Evolutionary conservation across 768 basidiomycete genomes (phyloP), one percentile per base, ranked within the genome.

Genomic region (Lactifluus echinatus): DNA sequence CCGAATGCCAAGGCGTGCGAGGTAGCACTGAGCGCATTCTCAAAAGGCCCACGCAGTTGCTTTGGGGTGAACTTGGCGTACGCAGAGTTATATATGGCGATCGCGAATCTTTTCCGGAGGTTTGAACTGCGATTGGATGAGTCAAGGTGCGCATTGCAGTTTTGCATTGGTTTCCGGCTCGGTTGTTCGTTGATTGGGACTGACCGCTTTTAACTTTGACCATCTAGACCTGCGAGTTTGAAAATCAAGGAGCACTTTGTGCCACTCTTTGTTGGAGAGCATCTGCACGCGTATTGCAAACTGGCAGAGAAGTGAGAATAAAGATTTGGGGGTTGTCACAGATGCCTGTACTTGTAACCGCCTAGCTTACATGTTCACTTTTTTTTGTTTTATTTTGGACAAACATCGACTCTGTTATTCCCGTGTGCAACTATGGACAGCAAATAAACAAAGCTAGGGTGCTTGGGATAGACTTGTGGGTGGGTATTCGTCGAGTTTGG

Each of bases 1-100:
- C 60, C 67, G 4, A 61, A 71, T 36, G 67, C 71, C 8, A 63
- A 66, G 14, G 66, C 72, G 17, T 70, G 77, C 28, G 75, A 76
- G 17, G 68, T 69, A 24, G 72, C 74, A 54, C 66, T 78, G 8
- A 73, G 75, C 6, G 61, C 72, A 15, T 76, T 79, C 60, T 74
- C 73, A 23, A 75, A 73, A 61, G 77, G 76, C 0, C 74, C 75
- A 6, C 63, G 77, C n/a, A 72, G 71, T 46, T 77, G 77, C 55
- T 55, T 76, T 5, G 76, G 75, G 11, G 72, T 76, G 23, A 76
- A 76, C 57, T 68, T 78, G 14, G 77, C 72, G 8, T 76, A 74
- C 71, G 72, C 73, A 45, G 73, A 77, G 63, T 63, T 78, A 8
- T 73, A 74, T 54, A 67, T 76, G 31, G 70, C 70, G 23, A 65